Evolutionary conservation across 2,329 filamentous ascomycete species (phyloP), one percentile per base, ranked within the genome.

Genomic region (Fusarium liriodendri): DNA sequence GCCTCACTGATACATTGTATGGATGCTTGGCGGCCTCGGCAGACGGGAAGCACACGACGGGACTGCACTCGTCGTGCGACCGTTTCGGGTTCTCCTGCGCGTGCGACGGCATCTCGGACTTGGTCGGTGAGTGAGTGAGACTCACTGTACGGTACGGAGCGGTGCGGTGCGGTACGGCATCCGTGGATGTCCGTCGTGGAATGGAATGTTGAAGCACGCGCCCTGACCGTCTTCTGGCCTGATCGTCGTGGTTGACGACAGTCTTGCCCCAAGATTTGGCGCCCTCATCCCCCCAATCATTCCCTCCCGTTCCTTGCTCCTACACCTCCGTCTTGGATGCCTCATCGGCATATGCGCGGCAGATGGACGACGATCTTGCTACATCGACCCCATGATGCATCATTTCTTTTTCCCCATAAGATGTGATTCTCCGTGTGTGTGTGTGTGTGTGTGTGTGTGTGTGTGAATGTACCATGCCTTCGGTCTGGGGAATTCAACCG

Each of bases 281-380:
- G 54, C 69, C 60, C 66, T 71, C 42, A 14, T 47, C 40, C 42
- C 66, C 66, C 76, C 76, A 78, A 78, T 78, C 73, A 78, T 65
- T 60, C 42, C 47, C 32, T 38, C 54, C 64, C 40, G 64, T 75
- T 65, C 59, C 60, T 66, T 66, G 64, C 52, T 64, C 29, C 54
- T 63, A 57, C 59, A 33, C 58, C 62, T 69, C 62, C 63, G 63
- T 67, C 55, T 68, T 66, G 70, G 60, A 71, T 78, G 64, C 76
- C 64, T 78, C 72, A 74, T 78, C 77, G 77, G 77, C 77, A 78
- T 69, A 77, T 79, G 77, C 74, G 65, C 77, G 77, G 77, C 66
- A 78, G 77, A 78, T 78, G 77, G 62, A 45, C 52, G 75, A 69
- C 68, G 76, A 78, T 78, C 76, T 73, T 74, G 67, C 57, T 78